Base-by-base conservation (phyloP, 2,329 filamentous ascomycete genomes). In the Hymenoscyphus linearis region DNA sequence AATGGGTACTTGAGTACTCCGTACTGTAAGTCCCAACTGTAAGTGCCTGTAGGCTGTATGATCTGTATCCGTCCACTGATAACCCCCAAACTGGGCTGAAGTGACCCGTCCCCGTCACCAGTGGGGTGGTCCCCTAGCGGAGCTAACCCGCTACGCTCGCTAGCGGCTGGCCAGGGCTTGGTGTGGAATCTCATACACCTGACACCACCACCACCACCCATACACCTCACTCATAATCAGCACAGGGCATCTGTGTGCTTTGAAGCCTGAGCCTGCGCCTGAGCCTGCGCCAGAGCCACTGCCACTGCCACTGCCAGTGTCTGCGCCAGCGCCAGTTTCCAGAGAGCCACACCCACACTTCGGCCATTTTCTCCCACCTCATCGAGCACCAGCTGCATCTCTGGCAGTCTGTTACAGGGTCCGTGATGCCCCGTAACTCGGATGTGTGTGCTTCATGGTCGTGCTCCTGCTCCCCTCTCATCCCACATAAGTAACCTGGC, bases 361-460 rank as follows among this genome's bases (percentile, higher is more conserved):
- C 37, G 37, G 37, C 37, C 37, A n/a, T 16, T 44, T 44, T 44
- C 37, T 44, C 37, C 37, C 37, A 44, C 37, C 37, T 44, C 37
- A 44, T 44, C 40, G 40, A 44, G 40, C 40, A 22, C 60, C 35
- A 65, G 52, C 54, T 65, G 64, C 62, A 58, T 62, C 61, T 62
- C 59, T 65, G 66, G 59, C 61, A 59, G 50, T 62, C 62, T 64
- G 65, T 63, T 64, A 65, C 65, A 66, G 63, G 65, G 64, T 60
- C 52, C 61, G 66, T 62, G 65, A 64, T 61, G 25, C 66, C 63
- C 66, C 65, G 66, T 64, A 68, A 62, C 66, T 68, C 62, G 64
- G 55, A 47, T 52, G 55, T 66, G 55, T 66, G 35, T 26, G 50
- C 18, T 59, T 47, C n/a, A 47, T 47, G 40, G 40, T 47, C 40